Conservation (phyloP, 192 early-diverging fungal species). For the Gaertneriomyces sp. region DNA sequence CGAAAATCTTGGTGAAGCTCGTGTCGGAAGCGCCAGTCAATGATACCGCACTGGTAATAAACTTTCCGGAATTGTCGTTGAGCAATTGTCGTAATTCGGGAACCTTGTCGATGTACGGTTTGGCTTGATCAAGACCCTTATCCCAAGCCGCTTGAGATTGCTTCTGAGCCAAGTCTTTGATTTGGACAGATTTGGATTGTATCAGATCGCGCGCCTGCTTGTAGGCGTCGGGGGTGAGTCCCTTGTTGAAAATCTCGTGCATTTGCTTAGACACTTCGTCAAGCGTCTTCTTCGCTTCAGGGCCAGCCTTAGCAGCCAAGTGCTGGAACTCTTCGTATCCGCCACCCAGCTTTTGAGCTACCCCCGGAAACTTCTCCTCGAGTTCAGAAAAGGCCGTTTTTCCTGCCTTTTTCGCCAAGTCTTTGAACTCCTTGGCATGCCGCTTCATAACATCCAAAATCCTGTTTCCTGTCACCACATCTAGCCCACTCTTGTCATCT, state of each 20-base stretch:
- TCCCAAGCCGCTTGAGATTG: background rate
- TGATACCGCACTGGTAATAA: background rate
- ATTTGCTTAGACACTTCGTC: background rate
- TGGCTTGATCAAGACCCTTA: constrained; percentile 3
- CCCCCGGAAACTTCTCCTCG: background rate
- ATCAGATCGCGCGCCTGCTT: constrained; percentile 1
- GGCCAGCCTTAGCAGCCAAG: constrained; percentile 1
- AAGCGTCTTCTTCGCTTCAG: background rate
- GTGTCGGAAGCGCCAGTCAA: background rate
- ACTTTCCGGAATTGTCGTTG: background rate
- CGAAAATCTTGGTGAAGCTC: constrained; percentile 3
- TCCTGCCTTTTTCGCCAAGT: background rate
- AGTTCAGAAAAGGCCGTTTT: constrained; percentile 1
- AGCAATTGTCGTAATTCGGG: background rate
- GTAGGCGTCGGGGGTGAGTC: background rate
- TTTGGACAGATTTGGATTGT: background rate
- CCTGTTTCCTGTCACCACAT: background rate
- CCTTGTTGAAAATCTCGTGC: constrained; percentile 1
- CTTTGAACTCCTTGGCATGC: background rate
- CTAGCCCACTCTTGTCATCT: background rate
- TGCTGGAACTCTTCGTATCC: constrained; percentile 1
- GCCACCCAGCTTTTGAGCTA: constrained; percentile 1
- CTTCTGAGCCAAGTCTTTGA: background rate
- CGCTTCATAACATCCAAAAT: constrained; percentile 1
- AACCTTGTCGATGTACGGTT: background rate